These are phyloP conservation scores for Phytophthora quininea DNA, from an alignment of 352 stramenopile genomes.

Conservation along the genomic window DNA sequence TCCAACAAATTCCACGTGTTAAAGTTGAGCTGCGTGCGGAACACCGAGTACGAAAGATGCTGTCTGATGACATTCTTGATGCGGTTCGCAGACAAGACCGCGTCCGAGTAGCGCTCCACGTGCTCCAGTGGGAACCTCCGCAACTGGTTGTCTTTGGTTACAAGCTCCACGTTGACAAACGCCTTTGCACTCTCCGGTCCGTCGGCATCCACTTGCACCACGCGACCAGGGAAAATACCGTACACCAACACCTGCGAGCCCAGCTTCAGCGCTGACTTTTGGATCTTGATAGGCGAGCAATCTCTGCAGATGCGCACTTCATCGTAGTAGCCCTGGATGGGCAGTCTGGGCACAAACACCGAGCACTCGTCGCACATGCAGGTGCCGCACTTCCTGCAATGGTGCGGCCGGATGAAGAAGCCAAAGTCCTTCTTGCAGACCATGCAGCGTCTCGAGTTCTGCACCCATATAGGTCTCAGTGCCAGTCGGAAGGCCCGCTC, in stretches of 20 bases:
- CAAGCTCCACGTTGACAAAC: conserved; percentile 67
- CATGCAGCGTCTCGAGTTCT: conserved; percentile 76
- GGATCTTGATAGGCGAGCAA: conserved; percentile 77
- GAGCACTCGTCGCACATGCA: conserved; percentile 89
- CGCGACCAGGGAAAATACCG: conserved; percentile 62
- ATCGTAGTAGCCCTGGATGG: conserved; percentile 86
- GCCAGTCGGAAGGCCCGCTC: conserved; percentile 81
- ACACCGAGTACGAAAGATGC: conserved; percentile 77
- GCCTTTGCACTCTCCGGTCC: conserved; percentile 59
- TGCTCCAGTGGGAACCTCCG: conserved; percentile 64
- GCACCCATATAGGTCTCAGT: conserved; percentile 78
- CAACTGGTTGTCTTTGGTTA: conserved; percentile 51
- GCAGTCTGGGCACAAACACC: conserved; percentile 71
- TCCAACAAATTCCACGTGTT: conserved; percentile 87
- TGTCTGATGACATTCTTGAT: conserved; percentile 81
- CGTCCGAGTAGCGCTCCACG: conserved; percentile 83
- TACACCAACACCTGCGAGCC: conserved; percentile 82
- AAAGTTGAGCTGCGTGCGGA: conserved; percentile 85
- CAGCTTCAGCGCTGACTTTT: conserved; percentile 66
- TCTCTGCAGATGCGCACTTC: conserved; percentile 85
- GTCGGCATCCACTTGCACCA: conserved; percentile 71
- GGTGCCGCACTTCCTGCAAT: conserved; percentile 85
- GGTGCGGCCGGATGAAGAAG: conserved; percentile 79
- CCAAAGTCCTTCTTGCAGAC: conserved; percentile 79
- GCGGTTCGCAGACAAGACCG: conserved; percentile 75